Base-by-base conservation (phyloP, 495 filamentous ascomycete species). In the Xanthoparmelia taractica region DNA sequence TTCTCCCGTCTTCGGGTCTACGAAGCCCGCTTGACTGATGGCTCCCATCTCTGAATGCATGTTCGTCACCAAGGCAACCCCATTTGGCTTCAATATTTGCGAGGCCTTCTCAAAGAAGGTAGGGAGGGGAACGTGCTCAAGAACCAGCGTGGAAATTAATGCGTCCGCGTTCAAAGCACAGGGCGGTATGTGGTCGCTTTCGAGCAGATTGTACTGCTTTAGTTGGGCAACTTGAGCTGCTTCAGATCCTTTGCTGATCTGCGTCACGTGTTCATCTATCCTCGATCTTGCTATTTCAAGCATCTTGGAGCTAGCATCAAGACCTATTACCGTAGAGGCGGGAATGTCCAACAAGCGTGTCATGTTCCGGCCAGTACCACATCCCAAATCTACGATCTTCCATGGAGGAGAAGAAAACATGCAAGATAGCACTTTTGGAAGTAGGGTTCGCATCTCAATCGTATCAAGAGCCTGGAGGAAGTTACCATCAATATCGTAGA, bases 401-500 rank as follows among this genome's bases (percentile, higher is more conserved):
- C 78, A 73, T 55, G 38, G 65, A n/a, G 70, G 68, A 27, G 59
- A 56, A 7, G 63, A 64, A 48, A 61, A 66, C n/a, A 82, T 68
- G 6, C 57, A 68, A 1, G 66, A 54, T 15, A 87, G 68, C 59
- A 89, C 80, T 0, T 64, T 60, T 3, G 86, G 85, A 31, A 91
- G 75, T 1, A 87, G 68, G 1, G 69, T 63, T 15, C 65, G 67
- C 69, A 89, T 78, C 69, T 86, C 80, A 43, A 82, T 69, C 38
- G 82, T 82, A 68, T 91, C 88, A 38, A 88, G 76, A 8, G 80
- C 79, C 74, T 90, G 88, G 2, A 91, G 77, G 70, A 90, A 87
- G 70, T 90, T 91, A 33, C 83, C 83, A 63, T 91, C 86, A 47
- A 78, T 84, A 69, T 91, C 87, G 73, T 91, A 91, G 64, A 84